Evolutionary conservation across 148 eudicot species (phyloP).

Genomic region (Salicornia ramosissima): DNA sequence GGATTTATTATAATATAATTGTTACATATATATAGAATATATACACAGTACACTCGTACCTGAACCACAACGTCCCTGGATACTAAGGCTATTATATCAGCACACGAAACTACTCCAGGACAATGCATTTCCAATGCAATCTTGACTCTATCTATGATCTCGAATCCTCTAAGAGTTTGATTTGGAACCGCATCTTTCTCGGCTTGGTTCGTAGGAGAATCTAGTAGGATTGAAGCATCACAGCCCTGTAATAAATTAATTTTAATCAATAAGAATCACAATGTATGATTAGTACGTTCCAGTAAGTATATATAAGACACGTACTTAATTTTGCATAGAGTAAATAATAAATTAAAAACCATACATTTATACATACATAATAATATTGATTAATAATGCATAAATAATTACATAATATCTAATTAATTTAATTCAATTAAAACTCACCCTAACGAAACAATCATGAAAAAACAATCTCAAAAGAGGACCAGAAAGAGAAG

Average conservation of each 20-base stretch:
- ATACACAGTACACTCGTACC: no score
- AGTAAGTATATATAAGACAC: no score
- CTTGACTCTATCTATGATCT: conserved; percentile 39
- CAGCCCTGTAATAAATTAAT: conserved; percentile 51
- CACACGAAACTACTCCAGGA: conserved; percentile 48
- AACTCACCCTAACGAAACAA: conserved; percentile 52
- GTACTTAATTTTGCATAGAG: no score
- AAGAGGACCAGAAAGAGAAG: conserved; percentile 41
- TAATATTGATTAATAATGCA: no score
- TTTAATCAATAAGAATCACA: no score
- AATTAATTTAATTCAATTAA: no score
- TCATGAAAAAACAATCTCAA: conserved; percentile 56
- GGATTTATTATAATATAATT: no score
- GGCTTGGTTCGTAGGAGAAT: conserved; percentile 37
- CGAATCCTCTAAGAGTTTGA: conserved; percentile 37
- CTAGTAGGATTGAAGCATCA: conserved; percentile 47
- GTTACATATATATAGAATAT: no score
- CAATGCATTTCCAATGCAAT: conserved; percentile 35
- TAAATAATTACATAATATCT: no score
- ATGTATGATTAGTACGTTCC: no score
- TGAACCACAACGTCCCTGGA: conserved; percentile 39
- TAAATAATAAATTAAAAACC: no score
- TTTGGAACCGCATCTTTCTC: conserved; percentile 46
- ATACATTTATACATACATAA: no score
- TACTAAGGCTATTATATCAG: conserved; percentile 45